Percentiles rank a stretch among this genome's conserved stretches.
These are phyloP conservation scores for Diaporthe batatas DNA, from an alignment of 2,329 filamentous ascomycete genomes.

Conservation along the genomic window DNA sequence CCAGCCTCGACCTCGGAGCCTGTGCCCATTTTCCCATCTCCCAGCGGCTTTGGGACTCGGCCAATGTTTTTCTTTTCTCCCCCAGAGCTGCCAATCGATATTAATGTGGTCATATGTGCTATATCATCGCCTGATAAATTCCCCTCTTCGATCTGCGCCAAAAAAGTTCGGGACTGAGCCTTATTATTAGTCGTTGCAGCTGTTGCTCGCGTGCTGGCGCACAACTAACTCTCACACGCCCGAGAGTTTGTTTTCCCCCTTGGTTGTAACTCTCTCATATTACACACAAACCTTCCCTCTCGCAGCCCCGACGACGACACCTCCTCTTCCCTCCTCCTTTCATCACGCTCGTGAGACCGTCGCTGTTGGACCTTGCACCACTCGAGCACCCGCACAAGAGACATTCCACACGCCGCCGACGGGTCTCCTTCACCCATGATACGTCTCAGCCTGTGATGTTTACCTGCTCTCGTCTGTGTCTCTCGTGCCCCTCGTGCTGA, in stretches of 20 bases:
- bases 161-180: conserved; percentile 1
- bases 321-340: conserved; percentile 23
- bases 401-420: conserved; percentile 24
- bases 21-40: conserved; percentile 27
- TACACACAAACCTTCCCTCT: conserved; percentile 7
- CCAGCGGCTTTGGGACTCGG: conserved; percentile 17
- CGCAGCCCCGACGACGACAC: not conserved
- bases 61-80: conserved; percentile 31
- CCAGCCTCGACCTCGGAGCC: conserved; percentile 32
- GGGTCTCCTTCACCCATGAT: conserved; percentile 14
- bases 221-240: conserved; percentile 13
- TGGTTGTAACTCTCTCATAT: conserved; percentile 23
- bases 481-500: conserved; percentile 33
- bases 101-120: conserved; percentile 23
- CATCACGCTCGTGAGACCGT: conserved; percentile 37
- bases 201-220: conserved; percentile 28
- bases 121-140: conserved; percentile 26
- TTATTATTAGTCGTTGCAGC: not conserved
- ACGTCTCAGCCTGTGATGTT: conserved; percentile 35
- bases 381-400: not conserved
- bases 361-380: conserved; percentile 35
- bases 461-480: conserved; percentile 21
- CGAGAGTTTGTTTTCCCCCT: conserved; percentile 20
- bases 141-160: conserved; percentile 3
- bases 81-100: conserved; percentile 25